Conservation (phyloP, 2,329 filamentous ascomycete species). For the Stagonosporopsis tanaceti region DNA sequence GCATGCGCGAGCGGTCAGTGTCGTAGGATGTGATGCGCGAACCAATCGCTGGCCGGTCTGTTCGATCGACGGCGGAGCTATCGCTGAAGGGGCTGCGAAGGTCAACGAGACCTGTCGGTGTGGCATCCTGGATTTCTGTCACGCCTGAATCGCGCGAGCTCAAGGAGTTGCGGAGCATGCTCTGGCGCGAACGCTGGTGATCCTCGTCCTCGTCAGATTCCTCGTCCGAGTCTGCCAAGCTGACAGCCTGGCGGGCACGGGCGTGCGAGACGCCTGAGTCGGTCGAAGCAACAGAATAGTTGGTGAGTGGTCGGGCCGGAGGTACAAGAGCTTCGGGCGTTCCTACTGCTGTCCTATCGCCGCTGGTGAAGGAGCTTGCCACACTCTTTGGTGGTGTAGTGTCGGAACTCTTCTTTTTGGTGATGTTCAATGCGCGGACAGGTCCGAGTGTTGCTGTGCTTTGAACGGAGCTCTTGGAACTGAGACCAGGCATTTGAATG, state of each 20-base stretch:
- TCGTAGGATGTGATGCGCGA: slow-evolving; percentile 44
- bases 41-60: slow-evolving; percentile 33
- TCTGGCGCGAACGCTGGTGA: slow-evolving; percentile 43
- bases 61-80: slow-evolving; percentile 31
- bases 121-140: slow-evolving; percentile 48
- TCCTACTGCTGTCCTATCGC: slow-evolving; percentile 34
- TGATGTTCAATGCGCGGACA: slow-evolving; percentile 57
- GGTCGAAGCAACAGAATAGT: slow-evolving; percentile 41
- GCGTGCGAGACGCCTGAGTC: slow-evolving; percentile 45
- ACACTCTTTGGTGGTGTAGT: slow-evolving; percentile 41
- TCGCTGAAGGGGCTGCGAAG: slow-evolving; percentile 47
- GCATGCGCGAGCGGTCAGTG: slow-evolving; percentile 36
- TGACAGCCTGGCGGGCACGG: slow-evolving; percentile 39
- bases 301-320: slow-evolving; percentile 40
- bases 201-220: slow-evolving; percentile 46
- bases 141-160: slow-evolving; percentile 40
- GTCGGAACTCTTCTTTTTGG: slow-evolving; percentile 47
- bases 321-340: slow-evolving; percentile 36
- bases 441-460: slow-evolving; percentile 53
- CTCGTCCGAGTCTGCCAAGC: slow-evolving; percentile 38
- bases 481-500: slow-evolving; percentile 54
- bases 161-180: slow-evolving; percentile 38
- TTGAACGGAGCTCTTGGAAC: slow-evolving; percentile 47
- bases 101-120: slow-evolving; percentile 39
- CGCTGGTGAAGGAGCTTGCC: slow-evolving; percentile 26